Percentiles rank a stretch among this genome's conserved stretches.
Evolutionary conservation across 441 rosid genomes (phyloP).

Genomic region (Croton setiger): DNA sequence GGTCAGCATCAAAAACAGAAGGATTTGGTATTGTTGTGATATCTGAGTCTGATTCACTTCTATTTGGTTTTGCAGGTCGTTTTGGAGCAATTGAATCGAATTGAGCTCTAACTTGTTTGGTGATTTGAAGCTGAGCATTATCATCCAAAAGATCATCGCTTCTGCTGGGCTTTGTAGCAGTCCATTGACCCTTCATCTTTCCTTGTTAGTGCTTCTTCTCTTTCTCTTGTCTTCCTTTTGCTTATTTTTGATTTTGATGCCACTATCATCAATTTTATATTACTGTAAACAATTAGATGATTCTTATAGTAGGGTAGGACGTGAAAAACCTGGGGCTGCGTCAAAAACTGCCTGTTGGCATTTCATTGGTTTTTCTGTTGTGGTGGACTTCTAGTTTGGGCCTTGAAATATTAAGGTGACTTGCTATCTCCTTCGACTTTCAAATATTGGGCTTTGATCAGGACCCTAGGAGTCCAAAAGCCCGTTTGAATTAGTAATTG

Average conservation of each 20-base stretch:
- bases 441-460: neutral
- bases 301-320: neutral
- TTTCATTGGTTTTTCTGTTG: neutral
- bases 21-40: conserved; percentile 6
- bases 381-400: neutral
- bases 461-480: no score
- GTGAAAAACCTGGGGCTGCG: neutral
- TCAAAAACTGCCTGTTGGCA: neutral
- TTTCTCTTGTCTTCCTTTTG: neutral
- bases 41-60: conserved; percentile 61
- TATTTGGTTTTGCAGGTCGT: conserved; percentile 55
- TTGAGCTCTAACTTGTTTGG: conserved; percentile 49
- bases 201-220: neutral
- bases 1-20: conserved; percentile 15
- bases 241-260: neutral
- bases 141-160: conserved; percentile 63
- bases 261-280: neutral
- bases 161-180: conserved; percentile 59
- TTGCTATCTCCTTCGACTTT: neutral
- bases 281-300: no score
- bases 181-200: conserved; percentile 27
- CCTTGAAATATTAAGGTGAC: neutral
- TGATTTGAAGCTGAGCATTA: conserved; percentile 40
- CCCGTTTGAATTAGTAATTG: no score
- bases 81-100: conserved; percentile 57